A percentile compares a stretch with the other conserved stretches of the same genome.
Conservation (phyloP, 192 early-diverging fungal species). For the Coemansia sp. region DNA sequence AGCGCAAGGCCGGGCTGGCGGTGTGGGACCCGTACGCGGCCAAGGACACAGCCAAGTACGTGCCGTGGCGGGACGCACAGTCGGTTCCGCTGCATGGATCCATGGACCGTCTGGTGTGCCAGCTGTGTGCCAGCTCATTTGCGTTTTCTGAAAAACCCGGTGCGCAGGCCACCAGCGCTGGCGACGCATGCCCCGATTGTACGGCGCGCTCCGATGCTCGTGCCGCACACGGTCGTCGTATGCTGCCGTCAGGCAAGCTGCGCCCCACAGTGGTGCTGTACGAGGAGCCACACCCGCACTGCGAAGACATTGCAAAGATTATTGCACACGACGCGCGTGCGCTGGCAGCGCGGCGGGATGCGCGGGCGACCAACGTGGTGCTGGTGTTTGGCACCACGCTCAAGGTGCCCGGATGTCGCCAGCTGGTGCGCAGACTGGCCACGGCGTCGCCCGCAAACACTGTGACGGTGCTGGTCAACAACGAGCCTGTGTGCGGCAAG, state of each 20-base stretch:
- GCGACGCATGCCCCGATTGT: slow-evolving; percentile 56
- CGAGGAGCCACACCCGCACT: slow-evolving; percentile 69
- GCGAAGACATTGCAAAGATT: slow-evolving; percentile 51
- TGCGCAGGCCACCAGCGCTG: slow-evolving; percentile 61
- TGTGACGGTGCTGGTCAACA: slow-evolving; percentile 44
- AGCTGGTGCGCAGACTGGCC: slow-evolving; percentile 47
- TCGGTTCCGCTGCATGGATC: slow-evolving; percentile 92
- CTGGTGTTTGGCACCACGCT: slow-evolving; percentile 58
- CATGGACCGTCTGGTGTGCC: slow-evolving; percentile 82
- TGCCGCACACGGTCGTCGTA: slow-evolving; percentile 66
- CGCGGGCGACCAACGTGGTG: slow-evolving; percentile 33
- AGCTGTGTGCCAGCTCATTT: slow-evolving; percentile 71
- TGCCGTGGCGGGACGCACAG: slow-evolving; percentile 40
- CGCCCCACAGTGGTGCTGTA: slow-evolving; percentile 93
- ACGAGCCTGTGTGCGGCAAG: slow-evolving; percentile 50
- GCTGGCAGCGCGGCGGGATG: slow-evolving; percentile 25
- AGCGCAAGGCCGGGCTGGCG: slow-evolving; percentile 68
- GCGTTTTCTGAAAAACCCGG: slow-evolving; percentile 59
- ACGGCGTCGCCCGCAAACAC: slow-evolving; percentile 24
- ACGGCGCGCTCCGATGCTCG: slow-evolving; percentile 28
- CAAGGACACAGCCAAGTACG: slow-evolving; percentile 9
- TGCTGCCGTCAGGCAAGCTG: slow-evolving; percentile 71
- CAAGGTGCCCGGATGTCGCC: slow-evolving; percentile 54
- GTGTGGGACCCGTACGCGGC: slow-evolving; percentile 48
- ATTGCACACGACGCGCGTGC: slow-evolving; percentile 46